These are phyloP conservation scores for Nepenthes mirabilis DNA, from an alignment of 148 eudicot genomes.

Conservation along the genomic window DNA sequence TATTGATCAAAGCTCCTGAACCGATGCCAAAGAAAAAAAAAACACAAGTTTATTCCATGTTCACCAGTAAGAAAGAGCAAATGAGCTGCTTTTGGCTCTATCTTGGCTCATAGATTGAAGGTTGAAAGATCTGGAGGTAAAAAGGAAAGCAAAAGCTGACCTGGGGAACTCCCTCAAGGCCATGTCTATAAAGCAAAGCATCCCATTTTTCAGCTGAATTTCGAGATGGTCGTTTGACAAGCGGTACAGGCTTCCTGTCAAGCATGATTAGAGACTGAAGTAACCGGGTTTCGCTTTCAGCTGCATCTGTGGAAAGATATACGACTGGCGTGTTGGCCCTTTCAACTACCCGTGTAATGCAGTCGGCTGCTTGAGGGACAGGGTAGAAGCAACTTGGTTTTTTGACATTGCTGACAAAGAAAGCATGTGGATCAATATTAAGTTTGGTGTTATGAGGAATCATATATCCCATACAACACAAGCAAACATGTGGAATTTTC, in stretches of 20 bases:
- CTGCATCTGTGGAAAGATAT: slow-evolving; percentile 98
- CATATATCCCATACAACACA: too few relatives aligned
- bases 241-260: slow-evolving; percentile 78
- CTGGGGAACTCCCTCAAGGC: slow-evolving; percentile 67
- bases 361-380: slow-evolving; percentile 90
- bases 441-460: too few relatives aligned
- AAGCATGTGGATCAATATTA: too few relatives aligned
- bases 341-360: slow-evolving; percentile 66
- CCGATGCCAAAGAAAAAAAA: too few relatives aligned
- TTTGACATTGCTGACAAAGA: slow-evolving; percentile 68
- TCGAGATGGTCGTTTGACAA: slow-evolving; percentile 64
- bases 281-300: slow-evolving; percentile 83
- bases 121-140: background rate
- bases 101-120: background rate
- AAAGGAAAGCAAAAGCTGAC: slow-evolving; percentile 24
- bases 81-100: too few relatives aligned
- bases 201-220: slow-evolving; percentile 95
- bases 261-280: slow-evolving; percentile 57
- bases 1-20: too few relatives aligned
- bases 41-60: too few relatives aligned
- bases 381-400: slow-evolving; percentile 87
- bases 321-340: slow-evolving; percentile 71
- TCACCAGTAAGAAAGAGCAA: too few relatives aligned
- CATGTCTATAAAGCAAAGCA: slow-evolving; percentile 81
- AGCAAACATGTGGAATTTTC: too few relatives aligned